These are phyloP conservation scores for Cicer judaicum DNA, from an alignment of 306 rosid species.

Conservation along the genomic window DNA sequence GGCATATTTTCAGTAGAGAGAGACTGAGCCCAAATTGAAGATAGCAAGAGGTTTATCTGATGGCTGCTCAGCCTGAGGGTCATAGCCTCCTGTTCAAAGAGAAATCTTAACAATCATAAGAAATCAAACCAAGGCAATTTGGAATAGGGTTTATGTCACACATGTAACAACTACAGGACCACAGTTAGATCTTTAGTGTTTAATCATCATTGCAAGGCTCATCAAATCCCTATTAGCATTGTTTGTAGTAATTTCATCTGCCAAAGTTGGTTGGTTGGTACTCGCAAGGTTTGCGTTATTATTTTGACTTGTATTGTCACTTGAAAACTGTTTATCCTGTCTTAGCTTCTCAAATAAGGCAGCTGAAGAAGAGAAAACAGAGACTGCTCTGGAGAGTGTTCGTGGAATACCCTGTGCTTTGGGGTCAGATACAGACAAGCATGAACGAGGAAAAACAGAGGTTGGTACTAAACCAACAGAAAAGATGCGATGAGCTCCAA, in stretches of 20 bases:
- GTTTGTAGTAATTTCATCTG: constrained; percentile 49
- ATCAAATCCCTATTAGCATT: constrained; percentile 56
- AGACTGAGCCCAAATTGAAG: constrained; percentile 84
- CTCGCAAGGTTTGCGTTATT: constrained; percentile 42
- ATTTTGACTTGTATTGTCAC: constrained; percentile 53
- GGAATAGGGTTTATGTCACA: constrained; percentile 8
- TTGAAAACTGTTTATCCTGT: constrained; percentile 58
- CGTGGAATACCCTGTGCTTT: constrained; percentile 61
- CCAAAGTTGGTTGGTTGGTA: constrained; percentile 41
- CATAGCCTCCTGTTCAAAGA: constrained; percentile 59
- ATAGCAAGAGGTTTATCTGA: constrained; percentile 76
- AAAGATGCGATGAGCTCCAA: constrained; percentile 81
- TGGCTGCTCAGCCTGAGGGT: constrained; percentile 71
- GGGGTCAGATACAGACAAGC: constrained; percentile 47
- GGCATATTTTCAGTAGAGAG: constrained; percentile 75
- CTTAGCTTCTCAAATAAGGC: constrained; percentile 81
- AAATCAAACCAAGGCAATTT: constrained; percentile 28
- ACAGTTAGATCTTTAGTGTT: constrained; percentile 6
- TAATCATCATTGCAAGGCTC: constrained; percentile 48
- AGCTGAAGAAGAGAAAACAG: constrained; percentile 92
- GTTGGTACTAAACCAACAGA: constrained; percentile 87
- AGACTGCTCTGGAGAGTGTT: constrained; percentile 83
- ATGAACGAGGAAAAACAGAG: constrained; percentile 61
- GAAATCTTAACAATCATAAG: constrained; percentile 36
- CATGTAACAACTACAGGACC: constrained; percentile 6